Percentiles rank a stretch among this genome's conserved stretches.
Conservation (phyloP, 345 rosid genomes). For the Psidium friedrichsthalianum region DNA sequence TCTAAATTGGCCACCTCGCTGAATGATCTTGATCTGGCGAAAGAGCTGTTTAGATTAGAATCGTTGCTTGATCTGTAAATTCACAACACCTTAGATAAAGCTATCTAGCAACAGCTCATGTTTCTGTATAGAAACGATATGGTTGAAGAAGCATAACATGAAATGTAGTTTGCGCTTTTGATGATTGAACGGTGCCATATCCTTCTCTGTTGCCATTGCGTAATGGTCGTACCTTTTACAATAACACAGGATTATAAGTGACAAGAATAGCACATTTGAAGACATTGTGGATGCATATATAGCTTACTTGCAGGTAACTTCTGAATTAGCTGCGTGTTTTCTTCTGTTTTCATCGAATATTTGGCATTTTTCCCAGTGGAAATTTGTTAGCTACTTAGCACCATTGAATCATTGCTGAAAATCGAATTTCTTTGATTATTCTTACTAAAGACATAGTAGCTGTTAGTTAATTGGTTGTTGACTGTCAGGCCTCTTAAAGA, state of each 20-base stretch:
- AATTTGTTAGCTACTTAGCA: not conserved
- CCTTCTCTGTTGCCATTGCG: not conserved
- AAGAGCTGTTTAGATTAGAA: not conserved
- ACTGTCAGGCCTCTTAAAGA: not conserved
- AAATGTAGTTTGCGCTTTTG: not conserved
- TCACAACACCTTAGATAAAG: not conserved
- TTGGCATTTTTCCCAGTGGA: not conserved
- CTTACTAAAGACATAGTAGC: not conserved
- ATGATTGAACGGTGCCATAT: not conserved
- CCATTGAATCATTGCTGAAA: not conserved
- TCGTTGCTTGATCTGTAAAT: not conserved
- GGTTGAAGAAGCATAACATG: not conserved
- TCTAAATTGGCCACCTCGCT: not conserved
- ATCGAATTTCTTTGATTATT: not conserved
- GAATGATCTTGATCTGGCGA: not conserved
- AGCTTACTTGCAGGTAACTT: slow-evolving; percentile 67
- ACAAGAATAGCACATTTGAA: slow-evolving; percentile 62
- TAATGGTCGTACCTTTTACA: slow-evolving; percentile 3
- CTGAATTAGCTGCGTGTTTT: not conserved
- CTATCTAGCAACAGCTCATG: not conserved
- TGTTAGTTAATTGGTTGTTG: not conserved
- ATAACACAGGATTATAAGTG: slow-evolving; percentile 46
- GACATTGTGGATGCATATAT: slow-evolving; percentile 88
- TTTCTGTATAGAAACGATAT: not conserved
- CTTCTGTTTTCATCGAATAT: not conserved